Conservation (phyloP, 1,139 yeast genomes). For the Geotrichum macrosporum region DNA sequence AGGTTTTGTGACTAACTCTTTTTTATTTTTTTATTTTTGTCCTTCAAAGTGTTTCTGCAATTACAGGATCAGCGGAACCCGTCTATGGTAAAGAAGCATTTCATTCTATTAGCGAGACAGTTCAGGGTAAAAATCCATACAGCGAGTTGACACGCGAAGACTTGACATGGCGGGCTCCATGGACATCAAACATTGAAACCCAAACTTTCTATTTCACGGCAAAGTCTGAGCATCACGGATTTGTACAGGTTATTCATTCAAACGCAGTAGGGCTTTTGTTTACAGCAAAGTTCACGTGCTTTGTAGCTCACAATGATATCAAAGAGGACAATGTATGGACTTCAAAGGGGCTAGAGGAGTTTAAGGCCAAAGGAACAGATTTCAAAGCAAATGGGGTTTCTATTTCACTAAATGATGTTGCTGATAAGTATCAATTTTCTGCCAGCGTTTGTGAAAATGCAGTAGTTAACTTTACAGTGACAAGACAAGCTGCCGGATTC, state of each 20-base stretch:
- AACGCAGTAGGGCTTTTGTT: conserved; percentile 84
- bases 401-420: conserved; percentile 57
- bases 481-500: conserved; percentile 62
- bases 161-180: conserved; percentile 69
- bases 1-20: no score
- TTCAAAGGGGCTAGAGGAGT: conserved; percentile 80
- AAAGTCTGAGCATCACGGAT: conserved; percentile 65
- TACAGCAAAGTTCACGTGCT: conserved; percentile 92
- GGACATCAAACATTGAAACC: conserved; percentile 88
- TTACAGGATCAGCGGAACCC: conserved; percentile 96
- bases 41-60: conserved; percentile 58
- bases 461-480: conserved; percentile 63
- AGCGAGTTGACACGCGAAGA: conserved; percentile 57
- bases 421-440: conserved; percentile 53
- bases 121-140: conserved; percentile 51
- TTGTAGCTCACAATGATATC: conserved; percentile 55
- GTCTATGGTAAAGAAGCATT: conserved; percentile 92
- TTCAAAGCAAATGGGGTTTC: conserved; percentile 68
- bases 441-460: conserved; percentile 67
- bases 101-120: conserved; percentile 68
- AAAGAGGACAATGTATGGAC: conserved; percentile 69
- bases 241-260: conserved; percentile 92
- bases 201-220: conserved; percentile 81
- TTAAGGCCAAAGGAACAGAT: conserved; percentile 68
- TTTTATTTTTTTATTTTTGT: background rate